phyloP scores from a whole-genome alignment of 2,329 filamentous ascomycete species.

The Alternaria gaisen region DNA sequence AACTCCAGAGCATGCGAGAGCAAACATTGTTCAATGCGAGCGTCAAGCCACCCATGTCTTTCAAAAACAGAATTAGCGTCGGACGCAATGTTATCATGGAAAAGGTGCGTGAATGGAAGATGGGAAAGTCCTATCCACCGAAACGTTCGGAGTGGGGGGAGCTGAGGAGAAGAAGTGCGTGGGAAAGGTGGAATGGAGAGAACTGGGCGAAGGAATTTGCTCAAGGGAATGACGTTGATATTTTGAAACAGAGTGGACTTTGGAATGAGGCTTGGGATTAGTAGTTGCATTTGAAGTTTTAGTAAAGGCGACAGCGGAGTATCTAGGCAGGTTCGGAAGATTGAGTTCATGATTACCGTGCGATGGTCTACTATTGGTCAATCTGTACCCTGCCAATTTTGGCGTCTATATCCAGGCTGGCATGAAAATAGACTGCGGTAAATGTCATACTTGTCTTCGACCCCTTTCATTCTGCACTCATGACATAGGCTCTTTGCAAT shows the following conservation, averaged over 20 bases:
- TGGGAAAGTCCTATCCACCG: slow-evolving; percentile 12
- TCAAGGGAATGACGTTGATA: neutral
- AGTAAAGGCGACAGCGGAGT: neutral
- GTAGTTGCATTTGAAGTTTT: neutral
- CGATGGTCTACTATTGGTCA: no score
- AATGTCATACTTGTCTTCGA: neutral
- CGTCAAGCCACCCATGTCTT: neutral
- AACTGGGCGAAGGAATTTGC: slow-evolving; percentile 5
- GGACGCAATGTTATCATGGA: neutral
- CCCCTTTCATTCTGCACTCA: neutral
- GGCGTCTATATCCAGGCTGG: neutral
- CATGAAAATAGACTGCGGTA: neutral
- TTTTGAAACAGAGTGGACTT: slow-evolving; percentile 2
- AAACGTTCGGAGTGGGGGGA: neutral
- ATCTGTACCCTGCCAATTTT: neutral
- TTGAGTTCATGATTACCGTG: neutral
- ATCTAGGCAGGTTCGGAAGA: no score
- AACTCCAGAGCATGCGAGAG: neutral
- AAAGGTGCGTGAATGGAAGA: slow-evolving; percentile 9
- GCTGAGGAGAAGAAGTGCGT: neutral
- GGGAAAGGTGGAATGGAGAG: slow-evolving; percentile 19
- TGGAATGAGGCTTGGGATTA: neutral
- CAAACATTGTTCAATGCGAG: neutral
- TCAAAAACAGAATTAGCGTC: neutral
- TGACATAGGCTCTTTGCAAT: neutral